phyloP scores from a whole-genome alignment of 2,329 filamentous ascomycete genomes.

The Phoma sp. region DNA sequence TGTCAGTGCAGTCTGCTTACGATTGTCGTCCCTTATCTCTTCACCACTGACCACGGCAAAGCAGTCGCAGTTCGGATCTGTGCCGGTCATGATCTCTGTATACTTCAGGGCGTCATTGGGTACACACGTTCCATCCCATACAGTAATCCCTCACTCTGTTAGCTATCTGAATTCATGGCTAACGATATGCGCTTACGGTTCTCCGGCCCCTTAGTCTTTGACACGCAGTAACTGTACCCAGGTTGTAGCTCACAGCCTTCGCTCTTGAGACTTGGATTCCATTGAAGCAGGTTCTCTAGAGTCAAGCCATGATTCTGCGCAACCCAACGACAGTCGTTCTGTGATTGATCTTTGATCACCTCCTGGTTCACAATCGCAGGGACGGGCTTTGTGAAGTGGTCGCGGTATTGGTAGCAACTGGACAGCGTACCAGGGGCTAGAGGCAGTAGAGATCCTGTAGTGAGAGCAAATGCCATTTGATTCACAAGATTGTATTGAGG shows the following conservation, averaged over 20 bases:
- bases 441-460: not conserved
- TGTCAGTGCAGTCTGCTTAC: not conserved
- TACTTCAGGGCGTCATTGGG: not conserved
- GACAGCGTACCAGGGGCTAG: not conserved
- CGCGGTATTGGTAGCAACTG: constrained; percentile 1
- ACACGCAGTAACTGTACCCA: not conserved
- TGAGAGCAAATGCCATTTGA: not conserved
- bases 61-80: not conserved
- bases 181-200: not conserved
- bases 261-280: constrained; percentile 4
- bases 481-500: not conserved
- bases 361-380: not conserved
- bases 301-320: not conserved
- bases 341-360: not conserved
- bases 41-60: not conserved
- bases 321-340: not conserved
- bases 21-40: not conserved
- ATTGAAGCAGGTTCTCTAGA: not conserved
- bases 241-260: not conserved
- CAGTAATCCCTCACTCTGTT: too few relatives aligned
- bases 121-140: not conserved
- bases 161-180: not conserved
- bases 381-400: not conserved
- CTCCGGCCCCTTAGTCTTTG: not conserved
- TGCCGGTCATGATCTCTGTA: not conserved